phyloP scores from a whole-genome alignment of 192 early-diverging fungal species.

The Entomortierella beljakovae region DNA sequence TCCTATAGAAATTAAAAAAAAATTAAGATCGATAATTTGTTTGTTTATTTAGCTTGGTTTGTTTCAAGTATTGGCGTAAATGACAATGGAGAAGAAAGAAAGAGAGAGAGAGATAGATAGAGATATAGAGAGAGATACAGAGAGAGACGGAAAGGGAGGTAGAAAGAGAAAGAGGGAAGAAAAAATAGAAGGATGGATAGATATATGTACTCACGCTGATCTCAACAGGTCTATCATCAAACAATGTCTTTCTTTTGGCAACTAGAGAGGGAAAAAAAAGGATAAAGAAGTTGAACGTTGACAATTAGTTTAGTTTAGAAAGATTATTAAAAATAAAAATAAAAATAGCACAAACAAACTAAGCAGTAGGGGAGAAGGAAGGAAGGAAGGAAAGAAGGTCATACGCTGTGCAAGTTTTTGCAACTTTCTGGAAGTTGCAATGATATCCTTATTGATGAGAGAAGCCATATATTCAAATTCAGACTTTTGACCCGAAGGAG shows the following conservation, averaged over 20 bases:
- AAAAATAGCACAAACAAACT: neutral
- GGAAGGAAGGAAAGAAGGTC: neutral
- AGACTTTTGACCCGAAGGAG: slow-evolving; percentile 58
- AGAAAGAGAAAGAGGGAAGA: no score
- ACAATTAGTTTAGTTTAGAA: neutral
- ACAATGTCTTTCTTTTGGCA: slow-evolving; percentile 95
- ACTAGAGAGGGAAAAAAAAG: slow-evolving; percentile 49
- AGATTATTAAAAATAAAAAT: slow-evolving; percentile 3
- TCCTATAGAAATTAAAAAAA: slow-evolving; percentile 61
- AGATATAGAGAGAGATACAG: neutral
- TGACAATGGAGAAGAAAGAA: slow-evolving; percentile 6
- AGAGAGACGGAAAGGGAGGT: neutral
- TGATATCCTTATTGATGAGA: slow-evolving; percentile 90
- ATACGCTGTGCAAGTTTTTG: slow-evolving; percentile 84
- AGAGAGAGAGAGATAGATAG: neutral
- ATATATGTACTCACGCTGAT: slow-evolving; percentile 74
- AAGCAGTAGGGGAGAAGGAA: neutral
- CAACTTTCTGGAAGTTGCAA: slow-evolving; percentile 82
- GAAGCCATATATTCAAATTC: slow-evolving; percentile 90
- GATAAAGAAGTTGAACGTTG: neutral
- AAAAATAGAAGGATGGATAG: neutral
- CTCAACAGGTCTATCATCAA: slow-evolving; percentile 96
- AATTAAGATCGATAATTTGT: neutral
- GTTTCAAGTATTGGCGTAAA: neutral
- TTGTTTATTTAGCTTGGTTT: neutral